phyloP scores from a whole-genome alignment of 805 yeast genomes.

The Debaryomyces maramus region DNA sequence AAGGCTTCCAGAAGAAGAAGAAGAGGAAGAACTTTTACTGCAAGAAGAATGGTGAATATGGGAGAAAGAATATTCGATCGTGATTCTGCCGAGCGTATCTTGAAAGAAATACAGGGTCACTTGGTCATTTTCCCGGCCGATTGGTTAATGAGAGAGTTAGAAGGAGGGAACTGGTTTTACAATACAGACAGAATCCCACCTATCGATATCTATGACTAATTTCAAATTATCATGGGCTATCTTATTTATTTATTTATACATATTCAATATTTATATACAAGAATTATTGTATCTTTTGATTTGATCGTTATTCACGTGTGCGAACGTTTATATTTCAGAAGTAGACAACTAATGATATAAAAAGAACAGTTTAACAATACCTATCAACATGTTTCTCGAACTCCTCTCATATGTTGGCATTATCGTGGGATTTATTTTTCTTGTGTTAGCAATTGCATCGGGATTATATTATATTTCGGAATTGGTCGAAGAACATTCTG shows the following conservation, averaged over 20 bases:
- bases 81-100: slow-evolving; percentile 71
- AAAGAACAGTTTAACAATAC: neutral
- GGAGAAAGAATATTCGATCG: slow-evolving; percentile 63
- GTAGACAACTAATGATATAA: no score
- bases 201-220: slow-evolving; percentile 81
- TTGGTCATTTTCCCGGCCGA: slow-evolving; percentile 89
- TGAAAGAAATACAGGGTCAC: slow-evolving; percentile 78
- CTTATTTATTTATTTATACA: no score
- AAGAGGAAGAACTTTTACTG: slow-evolving; percentile 38
- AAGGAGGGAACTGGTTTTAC: slow-evolving; percentile 93
- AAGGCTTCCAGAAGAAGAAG: slow-evolving; percentile 23
- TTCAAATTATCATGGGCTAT: no score
- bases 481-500: slow-evolving; percentile 89
- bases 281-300: no score
- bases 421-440: slow-evolving; percentile 39
- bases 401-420: slow-evolving; percentile 40
- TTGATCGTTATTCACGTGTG: no score
- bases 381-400: slow-evolving; percentile 37
- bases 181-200: slow-evolving; percentile 94
- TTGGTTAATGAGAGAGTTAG: slow-evolving; percentile 86
- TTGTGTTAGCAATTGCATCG: slow-evolving; percentile 67
- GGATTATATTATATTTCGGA: slow-evolving; percentile 91
- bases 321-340: no score
- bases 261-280: no score
- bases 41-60: slow-evolving; percentile 32